Evolutionary conservation across 2,329 filamentous ascomycete genomes (phyloP).

Genomic region (Xylaria sp.): DNA sequence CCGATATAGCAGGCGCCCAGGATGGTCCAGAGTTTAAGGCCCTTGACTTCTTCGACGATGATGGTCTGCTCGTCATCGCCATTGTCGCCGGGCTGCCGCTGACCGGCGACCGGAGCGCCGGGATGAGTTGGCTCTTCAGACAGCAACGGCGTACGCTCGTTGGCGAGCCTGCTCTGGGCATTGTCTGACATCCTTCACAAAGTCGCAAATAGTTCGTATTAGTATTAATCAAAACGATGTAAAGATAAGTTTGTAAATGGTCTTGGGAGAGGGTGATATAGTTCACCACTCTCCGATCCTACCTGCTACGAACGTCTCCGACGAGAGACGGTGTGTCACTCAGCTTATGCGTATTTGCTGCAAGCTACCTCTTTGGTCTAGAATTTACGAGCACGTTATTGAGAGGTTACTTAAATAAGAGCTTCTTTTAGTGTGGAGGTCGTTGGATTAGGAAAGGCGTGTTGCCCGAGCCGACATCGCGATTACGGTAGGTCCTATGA

Average conservation of each 20-base stretch:
- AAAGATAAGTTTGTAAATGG: not conserved
- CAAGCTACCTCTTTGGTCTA: not conserved
- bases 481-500: not conserved
- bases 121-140: conserved; percentile 26
- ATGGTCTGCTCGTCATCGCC: conserved; percentile 60
- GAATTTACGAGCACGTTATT: not conserved
- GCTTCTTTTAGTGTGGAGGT: conserved; percentile 1
- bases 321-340: conserved; percentile 7
- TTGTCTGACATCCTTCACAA: conserved; percentile 22
- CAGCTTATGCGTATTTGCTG: not conserved
- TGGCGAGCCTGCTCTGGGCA: conserved; percentile 7
- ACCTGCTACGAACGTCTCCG: not conserved
- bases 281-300: not conserved
- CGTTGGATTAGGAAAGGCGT: conserved; percentile 28
- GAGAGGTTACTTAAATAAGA: not conserved
- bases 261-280: not conserved
- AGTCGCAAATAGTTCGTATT: not conserved
- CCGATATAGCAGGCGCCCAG: conserved; percentile 68
- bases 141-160: conserved; percentile 44
- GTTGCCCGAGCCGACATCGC: not conserved
- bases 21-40: conserved; percentile 62
- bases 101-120: not conserved
- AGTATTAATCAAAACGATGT: not conserved
- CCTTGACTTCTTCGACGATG: conserved; percentile 61
- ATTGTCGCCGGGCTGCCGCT: conserved; percentile 42